Conservation (phyloP, 768 basidiomycete species). For the Termitomyces sp. region DNA sequence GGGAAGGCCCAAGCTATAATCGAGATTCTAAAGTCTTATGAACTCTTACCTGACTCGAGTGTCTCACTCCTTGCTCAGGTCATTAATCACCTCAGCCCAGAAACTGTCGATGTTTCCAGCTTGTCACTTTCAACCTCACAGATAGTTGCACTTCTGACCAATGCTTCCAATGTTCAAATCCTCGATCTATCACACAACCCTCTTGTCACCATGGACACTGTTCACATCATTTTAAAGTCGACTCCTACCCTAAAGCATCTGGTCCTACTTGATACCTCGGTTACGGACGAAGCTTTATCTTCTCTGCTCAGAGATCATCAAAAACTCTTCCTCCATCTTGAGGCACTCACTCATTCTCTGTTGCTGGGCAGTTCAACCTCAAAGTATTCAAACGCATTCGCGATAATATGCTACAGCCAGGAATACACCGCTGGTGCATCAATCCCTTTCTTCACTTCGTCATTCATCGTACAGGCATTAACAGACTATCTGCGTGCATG, state of each 20-base stretch:
- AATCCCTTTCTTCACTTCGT: conserved; percentile 21
- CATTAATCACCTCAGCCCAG: conserved; percentile 8
- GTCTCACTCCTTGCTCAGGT: conserved; percentile 18
- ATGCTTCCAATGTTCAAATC: conserved; percentile 3
- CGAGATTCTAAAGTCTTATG: conserved; percentile 11
- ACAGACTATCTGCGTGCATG: conserved; percentile 5
- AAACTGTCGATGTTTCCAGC: conserved; percentile 20
- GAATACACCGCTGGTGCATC: conserved; percentile 2
- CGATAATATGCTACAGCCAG: neutral
- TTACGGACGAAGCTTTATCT: conserved; percentile 15
- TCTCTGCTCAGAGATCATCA: conserved; percentile 17
- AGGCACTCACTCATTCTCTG: conserved; percentile 22
- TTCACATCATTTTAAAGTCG: conserved; percentile 16
- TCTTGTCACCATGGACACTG: conserved; percentile 15
- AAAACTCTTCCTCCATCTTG: conserved; percentile 21
- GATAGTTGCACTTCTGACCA: conserved; percentile 14
- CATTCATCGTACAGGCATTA: conserved; percentile 18
- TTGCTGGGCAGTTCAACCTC: conserved; percentile 9
- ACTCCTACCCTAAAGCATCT: conserved; percentile 17
- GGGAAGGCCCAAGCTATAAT: conserved; percentile 19
- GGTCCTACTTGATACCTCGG: conserved; percentile 18
- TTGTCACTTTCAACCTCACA: conserved; percentile 19
- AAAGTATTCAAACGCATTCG: conserved; percentile 13
- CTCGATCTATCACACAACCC: conserved; percentile 23
- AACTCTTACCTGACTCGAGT: conserved; percentile 21